Evolutionary conservation across 2,329 filamentous ascomycete species (phyloP), one percentile per base, ranked within the genome.

Genomic region (Diplocarpon rosae): DNA sequence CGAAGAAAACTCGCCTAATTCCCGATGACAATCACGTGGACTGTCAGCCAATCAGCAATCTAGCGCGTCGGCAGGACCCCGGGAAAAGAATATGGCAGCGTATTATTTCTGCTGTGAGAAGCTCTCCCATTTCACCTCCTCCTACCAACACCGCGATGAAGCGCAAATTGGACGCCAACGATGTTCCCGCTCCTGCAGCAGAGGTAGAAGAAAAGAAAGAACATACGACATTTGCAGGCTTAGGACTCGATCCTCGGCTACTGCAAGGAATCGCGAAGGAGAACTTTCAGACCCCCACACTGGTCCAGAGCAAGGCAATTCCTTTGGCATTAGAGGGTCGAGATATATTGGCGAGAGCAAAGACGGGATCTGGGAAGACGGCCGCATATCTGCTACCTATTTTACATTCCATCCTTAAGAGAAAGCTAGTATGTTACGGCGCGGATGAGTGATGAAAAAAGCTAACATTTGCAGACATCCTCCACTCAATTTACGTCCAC

Each of bases 311-410:
- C 34, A 82, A 83, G 64, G 85, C 86, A 1, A 94, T 98, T 50
- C 92, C 92, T 1, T 67, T 95, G 31, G 87, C 86, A 16, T 70
- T 96, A 14, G 79, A 88, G 52, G 90, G 92, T 11, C 82, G 86
- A 59, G 88, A 96, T 70, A 80, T 98, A 38, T 71, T 96, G 32
- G 89, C 88, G 43, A 88, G 90, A 60, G 87, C 90, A 31, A 93
- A 90, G 65, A 96, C 92, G 5, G 92, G 92, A 11, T 95, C 89
- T 3, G 92, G 92, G 55, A 98, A 98, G 72, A 98, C 92, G 10
- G 87, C 87, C n/a, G 90, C 92, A 39, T 96, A 96, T 62, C 70
- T 95, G 6, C 72, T 98, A 34, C 92, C 92, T 1, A 74, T 95
- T n/a, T 67, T 98, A 13, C 84, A 95, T 55, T 76, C 77, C 30